Evolutionary conservation across 352 stramenopile genomes (phyloP).

Genomic region (Phytophthora meadii): DNA sequence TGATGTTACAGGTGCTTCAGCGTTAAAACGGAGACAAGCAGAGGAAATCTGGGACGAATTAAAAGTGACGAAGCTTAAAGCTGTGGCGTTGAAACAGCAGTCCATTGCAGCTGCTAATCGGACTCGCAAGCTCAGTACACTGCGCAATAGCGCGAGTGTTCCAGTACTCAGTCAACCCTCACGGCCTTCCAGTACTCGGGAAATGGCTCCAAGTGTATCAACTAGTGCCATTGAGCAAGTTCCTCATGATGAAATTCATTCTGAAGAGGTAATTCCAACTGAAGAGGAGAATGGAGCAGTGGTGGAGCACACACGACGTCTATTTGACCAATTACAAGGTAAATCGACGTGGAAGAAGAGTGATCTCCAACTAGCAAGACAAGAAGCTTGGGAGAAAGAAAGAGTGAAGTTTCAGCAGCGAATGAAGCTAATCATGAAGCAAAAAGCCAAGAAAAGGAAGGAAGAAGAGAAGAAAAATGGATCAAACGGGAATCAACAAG

Average conservation of each 20-base stretch:
- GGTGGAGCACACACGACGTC: constrained; percentile 33
- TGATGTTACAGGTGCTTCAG: constrained; percentile 43
- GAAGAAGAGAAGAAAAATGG: constrained; percentile 8
- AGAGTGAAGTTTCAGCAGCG: constrained; percentile 70
- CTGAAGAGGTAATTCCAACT: background rate
- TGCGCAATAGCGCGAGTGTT: constrained; percentile 34
- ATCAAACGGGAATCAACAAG: constrained; percentile 23
- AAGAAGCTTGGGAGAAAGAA: constrained; percentile 72
- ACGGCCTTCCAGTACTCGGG: constrained; percentile 8
- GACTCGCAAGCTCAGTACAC: constrained; percentile 23
- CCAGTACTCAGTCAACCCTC: constrained; percentile 28
- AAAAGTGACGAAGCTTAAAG: constrained; percentile 57
- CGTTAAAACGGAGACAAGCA: constrained; percentile 57
- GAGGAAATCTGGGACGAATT: constrained; percentile 66
- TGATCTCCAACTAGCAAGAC: constrained; percentile 69
- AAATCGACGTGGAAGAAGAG: constrained; percentile 80
- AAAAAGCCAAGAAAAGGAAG: constrained; percentile 37
- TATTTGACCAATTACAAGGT: constrained; percentile 79
- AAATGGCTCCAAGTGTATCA: constrained; percentile 24
- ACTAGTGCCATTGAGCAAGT: constrained; percentile 19
- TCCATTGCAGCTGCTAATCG: constrained; percentile 29
- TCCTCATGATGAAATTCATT: background rate
- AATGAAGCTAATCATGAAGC: constrained; percentile 76
- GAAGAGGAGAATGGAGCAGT: constrained; percentile 11
- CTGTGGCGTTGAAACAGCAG: constrained; percentile 26